Percentiles rank a stretch among this genome's conserved stretches.
These are phyloP conservation scores for Melampsora occidentalis DNA, from an alignment of 1,284 basidiomycete species.

Conservation along the genomic window DNA sequence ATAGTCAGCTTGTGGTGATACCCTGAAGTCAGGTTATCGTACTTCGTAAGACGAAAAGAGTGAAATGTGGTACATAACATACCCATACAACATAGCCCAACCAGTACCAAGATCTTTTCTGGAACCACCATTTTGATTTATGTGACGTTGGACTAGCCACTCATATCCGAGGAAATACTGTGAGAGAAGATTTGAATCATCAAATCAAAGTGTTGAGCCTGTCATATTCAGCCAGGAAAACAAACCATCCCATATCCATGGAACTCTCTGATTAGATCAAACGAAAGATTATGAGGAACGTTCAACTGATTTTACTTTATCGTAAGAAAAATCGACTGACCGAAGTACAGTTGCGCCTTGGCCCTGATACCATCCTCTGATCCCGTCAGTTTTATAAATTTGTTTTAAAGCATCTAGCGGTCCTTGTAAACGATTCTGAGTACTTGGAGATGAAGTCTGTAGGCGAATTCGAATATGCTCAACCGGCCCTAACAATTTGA, in stretches of 20 bases:
- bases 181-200: conserved; percentile 45
- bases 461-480: conserved; percentile 94
- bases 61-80: conserved; percentile 77
- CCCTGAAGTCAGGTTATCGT: background rate
- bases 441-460: conserved; percentile 50
- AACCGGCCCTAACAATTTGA: conserved; percentile 66
- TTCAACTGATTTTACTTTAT: background rate
- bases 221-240: background rate
- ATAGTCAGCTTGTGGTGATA: background rate
- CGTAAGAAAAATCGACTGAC: background rate
- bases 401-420: conserved; percentile 25
- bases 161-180: conserved; percentile 92
- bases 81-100: conserved; percentile 78
- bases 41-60: conserved; percentile 53
- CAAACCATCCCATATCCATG: conserved; percentile 42
- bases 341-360: conserved; percentile 23
- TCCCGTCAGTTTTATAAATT: conserved; percentile 28
- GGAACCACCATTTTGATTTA: conserved; percentile 21
- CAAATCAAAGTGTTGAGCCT: background rate
- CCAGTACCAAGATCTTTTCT: conserved; percentile 73
- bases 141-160: conserved; percentile 68
- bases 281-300: background rate
- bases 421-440: conserved; percentile 15
- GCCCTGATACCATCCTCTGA: conserved; percentile 25
- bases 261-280: conserved; percentile 27